Conservation (phyloP, 371 early-diverging fungal genomes). For the Mortierella sp. region DNA sequence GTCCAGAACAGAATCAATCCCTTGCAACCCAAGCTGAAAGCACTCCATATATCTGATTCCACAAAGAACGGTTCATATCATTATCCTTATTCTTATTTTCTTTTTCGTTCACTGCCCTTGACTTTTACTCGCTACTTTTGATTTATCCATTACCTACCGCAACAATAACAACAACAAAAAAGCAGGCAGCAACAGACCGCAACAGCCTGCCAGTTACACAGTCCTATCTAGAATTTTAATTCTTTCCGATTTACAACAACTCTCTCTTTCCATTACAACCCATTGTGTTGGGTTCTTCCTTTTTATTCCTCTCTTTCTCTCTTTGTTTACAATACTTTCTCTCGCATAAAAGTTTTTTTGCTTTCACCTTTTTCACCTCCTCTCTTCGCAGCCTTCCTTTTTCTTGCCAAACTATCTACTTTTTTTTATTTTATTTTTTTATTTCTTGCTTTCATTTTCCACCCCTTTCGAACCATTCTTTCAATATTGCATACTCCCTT, state of each 20-base stretch:
- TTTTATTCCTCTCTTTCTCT: background rate
- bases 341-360: background rate
- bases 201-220: constrained; percentile 14
- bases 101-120: background rate
- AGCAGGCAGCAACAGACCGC: background rate
- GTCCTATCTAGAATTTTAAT: constrained; percentile 58
- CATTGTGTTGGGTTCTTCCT: constrained; percentile 9
- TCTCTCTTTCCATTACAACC: constrained; percentile 10
- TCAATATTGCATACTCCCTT: background rate
- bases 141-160: background rate
- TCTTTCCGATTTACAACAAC: constrained; percentile 31
- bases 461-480: background rate
- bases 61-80: constrained; percentile 52
- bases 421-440: background rate
- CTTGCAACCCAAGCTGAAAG: constrained; percentile 4
- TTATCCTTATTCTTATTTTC: constrained; percentile 19
- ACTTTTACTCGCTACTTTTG: background rate
- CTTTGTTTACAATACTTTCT: background rate
- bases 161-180: background rate
- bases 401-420: background rate
- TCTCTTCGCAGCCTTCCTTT: background rate
- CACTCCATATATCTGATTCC: constrained; percentile 21
- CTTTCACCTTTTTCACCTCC: background rate
- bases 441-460: background rate
- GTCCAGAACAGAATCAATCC: constrained; percentile 26